Conservation (phyloP, 2,329 filamentous ascomycete genomes). For the Zymoseptoria tritici region DNA sequence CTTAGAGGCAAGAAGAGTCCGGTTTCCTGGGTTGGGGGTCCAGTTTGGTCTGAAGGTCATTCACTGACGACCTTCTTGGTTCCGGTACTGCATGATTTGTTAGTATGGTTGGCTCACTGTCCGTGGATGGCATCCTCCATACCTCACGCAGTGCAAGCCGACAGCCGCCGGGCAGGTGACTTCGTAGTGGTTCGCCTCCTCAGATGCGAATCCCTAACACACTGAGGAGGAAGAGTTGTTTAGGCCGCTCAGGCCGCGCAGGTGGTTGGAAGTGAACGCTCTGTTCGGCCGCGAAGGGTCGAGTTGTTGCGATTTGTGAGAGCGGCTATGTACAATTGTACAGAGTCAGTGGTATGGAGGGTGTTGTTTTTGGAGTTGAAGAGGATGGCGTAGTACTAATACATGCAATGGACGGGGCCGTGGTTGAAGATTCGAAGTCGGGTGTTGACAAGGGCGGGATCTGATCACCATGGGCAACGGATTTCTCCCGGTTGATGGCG, state of each 20-base stretch:
- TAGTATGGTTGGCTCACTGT: slow-evolving; percentile 35
- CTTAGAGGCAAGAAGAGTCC: slow-evolving; percentile 57
- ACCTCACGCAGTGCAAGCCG: slow-evolving; percentile 84
- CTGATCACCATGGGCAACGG: not conserved
- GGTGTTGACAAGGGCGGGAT: not conserved
- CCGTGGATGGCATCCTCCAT: slow-evolving; percentile 23
- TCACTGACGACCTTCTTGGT: slow-evolving; percentile 9
- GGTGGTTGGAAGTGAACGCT: not conserved
- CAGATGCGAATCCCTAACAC: slow-evolving; percentile 17
- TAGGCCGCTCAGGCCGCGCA: slow-evolving; percentile 7
- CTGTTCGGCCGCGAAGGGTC: slow-evolving; percentile 3
- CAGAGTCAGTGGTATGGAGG: slow-evolving; percentile 3
- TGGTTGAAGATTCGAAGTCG: not conserved
- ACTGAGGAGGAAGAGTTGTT: slow-evolving; percentile 11
- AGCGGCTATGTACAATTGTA: slow-evolving; percentile 11
- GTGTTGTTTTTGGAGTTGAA: not conserved
- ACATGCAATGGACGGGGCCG: not conserved
- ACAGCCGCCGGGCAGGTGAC: slow-evolving; percentile 58
- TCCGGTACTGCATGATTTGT: slow-evolving; percentile 21
- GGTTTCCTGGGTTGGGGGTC: slow-evolving; percentile 38
- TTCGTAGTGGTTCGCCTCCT: slow-evolving; percentile 12
- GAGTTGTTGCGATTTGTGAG: not conserved
- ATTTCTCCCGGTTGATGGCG: not conserved
- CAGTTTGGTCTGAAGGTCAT: slow-evolving; percentile 13
- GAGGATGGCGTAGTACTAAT: not conserved